phyloP scores from a whole-genome alignment of 768 basidiomycete species.

The Boletus rubropictus region DNA sequence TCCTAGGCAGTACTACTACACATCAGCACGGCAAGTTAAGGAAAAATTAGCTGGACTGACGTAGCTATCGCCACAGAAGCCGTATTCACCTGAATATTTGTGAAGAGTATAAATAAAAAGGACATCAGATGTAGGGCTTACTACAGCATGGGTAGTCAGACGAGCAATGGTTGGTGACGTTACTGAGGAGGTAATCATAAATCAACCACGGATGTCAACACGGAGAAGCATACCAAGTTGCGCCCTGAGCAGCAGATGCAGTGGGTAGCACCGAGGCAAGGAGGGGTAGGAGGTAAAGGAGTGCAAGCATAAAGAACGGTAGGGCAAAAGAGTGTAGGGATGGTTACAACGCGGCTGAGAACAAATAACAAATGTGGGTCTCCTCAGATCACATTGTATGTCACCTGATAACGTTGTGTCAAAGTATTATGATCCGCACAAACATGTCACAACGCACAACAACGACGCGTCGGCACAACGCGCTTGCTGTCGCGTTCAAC shows the following conservation, averaged over 20 bases:
- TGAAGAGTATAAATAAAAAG: background rate
- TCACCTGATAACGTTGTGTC: no score
- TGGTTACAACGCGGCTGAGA: background rate
- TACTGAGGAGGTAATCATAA: conserved; percentile 24
- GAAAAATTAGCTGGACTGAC: conserved; percentile 22
- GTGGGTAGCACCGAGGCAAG: conserved; percentile 13
- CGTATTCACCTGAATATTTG: conserved; percentile 40
- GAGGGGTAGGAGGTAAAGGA: conserved; percentile 17
- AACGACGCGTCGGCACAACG: conserved; percentile 11
- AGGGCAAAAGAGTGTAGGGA: conserved; percentile 12
- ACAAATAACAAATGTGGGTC: background rate
- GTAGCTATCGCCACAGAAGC: conserved; percentile 44
- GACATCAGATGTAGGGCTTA: conserved; percentile 18
- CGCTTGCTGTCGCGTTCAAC: conserved; percentile 2
- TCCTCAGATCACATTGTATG: no score
- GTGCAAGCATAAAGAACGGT: conserved; percentile 20
- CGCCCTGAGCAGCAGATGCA: conserved; percentile 20
- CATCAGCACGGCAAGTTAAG: conserved; percentile 5
- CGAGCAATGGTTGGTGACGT: conserved; percentile 33
- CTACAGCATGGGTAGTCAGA: conserved; percentile 41
- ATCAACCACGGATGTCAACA: background rate
- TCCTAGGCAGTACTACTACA: conserved; percentile 65
- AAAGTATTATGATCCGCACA: no score
- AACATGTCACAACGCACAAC: conserved; percentile 18
- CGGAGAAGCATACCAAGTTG: conserved; percentile 21